Evolutionary conservation across 1,139 yeast genomes (phyloP).

Genomic region (Protomyces inundatus): DNA sequence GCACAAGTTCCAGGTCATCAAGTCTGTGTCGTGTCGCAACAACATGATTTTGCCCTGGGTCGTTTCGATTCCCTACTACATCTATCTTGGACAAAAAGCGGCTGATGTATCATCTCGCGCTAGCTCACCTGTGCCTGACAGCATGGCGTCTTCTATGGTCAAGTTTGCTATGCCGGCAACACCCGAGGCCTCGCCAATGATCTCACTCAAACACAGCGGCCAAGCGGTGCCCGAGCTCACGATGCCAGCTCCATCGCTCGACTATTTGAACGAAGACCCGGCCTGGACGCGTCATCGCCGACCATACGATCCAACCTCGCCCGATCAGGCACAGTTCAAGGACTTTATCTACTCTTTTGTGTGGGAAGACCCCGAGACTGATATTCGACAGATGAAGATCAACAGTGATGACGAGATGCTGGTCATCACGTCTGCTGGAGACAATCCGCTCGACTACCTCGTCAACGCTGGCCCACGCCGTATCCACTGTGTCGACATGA

Average conservation of each 20-base stretch:
- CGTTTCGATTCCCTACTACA: slow-evolving; percentile 73
- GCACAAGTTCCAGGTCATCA: slow-evolving; percentile 72
- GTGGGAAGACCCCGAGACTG: slow-evolving; percentile 88
- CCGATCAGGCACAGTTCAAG: slow-evolving; percentile 64
- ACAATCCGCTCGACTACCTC: slow-evolving; percentile 70
- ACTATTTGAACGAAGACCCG: not conserved
- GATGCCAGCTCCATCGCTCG: not conserved
- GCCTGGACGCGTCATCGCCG: slow-evolving; percentile 47
- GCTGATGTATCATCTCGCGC: not conserved
- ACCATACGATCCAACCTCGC: slow-evolving; percentile 65
- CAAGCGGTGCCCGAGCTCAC: slow-evolving; percentile 2
- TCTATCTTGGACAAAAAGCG: slow-evolving; percentile 56
- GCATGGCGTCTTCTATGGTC: not conserved
- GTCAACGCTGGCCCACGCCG: slow-evolving; percentile 62
- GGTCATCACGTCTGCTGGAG: slow-evolving; percentile 84
- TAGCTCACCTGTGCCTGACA: not conserved
- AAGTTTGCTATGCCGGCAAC: slow-evolving; percentile 13
- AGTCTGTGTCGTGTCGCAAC: slow-evolving; percentile 64
- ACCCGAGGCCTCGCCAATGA: slow-evolving; percentile 15
- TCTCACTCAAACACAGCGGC: slow-evolving; percentile 3
- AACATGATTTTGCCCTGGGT: slow-evolving; percentile 40
- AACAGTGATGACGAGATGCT: slow-evolving; percentile 62
- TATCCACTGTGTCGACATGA: slow-evolving; percentile 79
- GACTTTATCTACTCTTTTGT: slow-evolving; percentile 82
- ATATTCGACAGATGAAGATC: slow-evolving; percentile 58